Conservation (phyloP, 2,329 filamentous ascomycete species). For the Calonectria crousiana region DNA sequence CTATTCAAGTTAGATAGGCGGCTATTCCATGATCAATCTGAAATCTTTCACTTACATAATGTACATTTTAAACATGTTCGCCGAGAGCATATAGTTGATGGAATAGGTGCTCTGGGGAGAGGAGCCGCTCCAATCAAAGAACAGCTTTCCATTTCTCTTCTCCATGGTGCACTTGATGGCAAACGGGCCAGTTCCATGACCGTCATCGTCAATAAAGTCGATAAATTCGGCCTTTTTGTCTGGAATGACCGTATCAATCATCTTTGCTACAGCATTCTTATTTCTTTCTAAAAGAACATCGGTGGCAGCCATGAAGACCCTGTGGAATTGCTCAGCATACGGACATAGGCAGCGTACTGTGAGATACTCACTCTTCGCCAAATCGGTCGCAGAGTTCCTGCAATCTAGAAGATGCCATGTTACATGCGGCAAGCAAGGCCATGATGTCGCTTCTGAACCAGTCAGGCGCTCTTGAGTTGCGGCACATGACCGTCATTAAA, state of each 20-base stretch:
- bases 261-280: background rate
- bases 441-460: background rate
- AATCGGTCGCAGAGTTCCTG: background rate
- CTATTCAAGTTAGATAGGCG: background rate
- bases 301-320: background rate
- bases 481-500: background rate
- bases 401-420: background rate
- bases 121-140: background rate
- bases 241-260: background rate
- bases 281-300: background rate
- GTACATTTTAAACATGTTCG: background rate
- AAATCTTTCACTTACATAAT: background rate
- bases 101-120: background rate
- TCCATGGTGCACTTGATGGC: constrained; percentile 1
- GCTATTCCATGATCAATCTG: background rate
- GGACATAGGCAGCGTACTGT: too few relatives aligned
- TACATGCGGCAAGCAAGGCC: background rate
- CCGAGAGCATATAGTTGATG: background rate
- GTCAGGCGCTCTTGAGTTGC: background rate
- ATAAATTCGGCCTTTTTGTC: background rate
- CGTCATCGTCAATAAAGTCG: constrained; percentile 1
- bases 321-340: background rate
- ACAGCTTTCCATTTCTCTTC: background rate
- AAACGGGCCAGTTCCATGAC: background rate
- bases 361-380: background rate